phyloP scores from a whole-genome alignment of 768 basidiomycete genomes.

The Suillus occidentalis region DNA sequence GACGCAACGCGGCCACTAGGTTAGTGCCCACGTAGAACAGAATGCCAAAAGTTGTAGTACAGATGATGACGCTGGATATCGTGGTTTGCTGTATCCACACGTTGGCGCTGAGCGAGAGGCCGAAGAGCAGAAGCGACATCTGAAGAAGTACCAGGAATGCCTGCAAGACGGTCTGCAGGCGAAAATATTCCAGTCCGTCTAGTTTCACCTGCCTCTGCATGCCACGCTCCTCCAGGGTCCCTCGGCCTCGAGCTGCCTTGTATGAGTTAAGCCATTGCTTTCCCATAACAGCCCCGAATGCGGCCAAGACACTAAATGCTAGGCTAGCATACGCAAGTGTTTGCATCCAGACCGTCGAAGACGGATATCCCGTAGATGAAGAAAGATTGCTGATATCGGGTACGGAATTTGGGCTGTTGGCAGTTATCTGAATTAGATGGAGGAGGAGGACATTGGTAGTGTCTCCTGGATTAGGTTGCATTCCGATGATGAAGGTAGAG shows the following conservation, averaged over 20 bases:
- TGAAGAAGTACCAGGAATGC: not conserved
- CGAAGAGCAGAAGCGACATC: not conserved
- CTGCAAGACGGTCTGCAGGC: not conserved
- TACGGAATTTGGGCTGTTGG: not conserved
- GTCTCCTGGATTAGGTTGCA: too few species aligned
- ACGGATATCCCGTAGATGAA: conserved; percentile 3
- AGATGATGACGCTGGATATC: not conserved
- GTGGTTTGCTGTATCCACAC: not conserved
- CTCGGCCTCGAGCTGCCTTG: conserved; percentile 7
- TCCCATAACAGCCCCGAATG: conserved; percentile 10
- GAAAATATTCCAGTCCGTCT: conserved; percentile 9
- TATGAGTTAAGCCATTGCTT: not conserved
- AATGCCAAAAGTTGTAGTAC: not conserved
- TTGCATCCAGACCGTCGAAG: conserved; percentile 5
- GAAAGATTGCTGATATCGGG: conserved; percentile 2
- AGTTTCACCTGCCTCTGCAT: conserved; percentile 5
- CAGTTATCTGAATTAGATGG: not conserved
- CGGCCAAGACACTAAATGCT: conserved; percentile 12
- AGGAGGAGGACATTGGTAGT: not conserved
- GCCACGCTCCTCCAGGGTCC: conserved; percentile 1
- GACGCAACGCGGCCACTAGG: not conserved
- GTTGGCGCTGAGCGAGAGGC: not conserved
- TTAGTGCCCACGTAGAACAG: not conserved
- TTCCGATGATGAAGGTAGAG: not conserved
- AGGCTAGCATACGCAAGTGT: conserved; percentile 14